phyloP scores from a whole-genome alignment of 495 filamentous ascomycete genomes.

The Penicillium daleae region DNA sequence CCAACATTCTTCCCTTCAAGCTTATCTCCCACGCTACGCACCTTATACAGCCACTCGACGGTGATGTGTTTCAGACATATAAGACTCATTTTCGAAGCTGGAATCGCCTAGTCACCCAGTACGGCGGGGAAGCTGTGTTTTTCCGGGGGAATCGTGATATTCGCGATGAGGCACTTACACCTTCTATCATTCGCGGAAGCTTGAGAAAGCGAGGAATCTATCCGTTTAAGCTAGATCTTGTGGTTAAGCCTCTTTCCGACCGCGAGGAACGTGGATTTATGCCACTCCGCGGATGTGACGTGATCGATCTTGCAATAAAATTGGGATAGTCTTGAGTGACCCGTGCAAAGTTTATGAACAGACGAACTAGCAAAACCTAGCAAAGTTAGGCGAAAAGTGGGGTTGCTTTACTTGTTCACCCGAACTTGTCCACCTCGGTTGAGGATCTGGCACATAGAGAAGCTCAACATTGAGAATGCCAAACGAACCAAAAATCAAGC shows the following conservation, averaged over 20 bases:
- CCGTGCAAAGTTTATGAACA: too few relatives aligned
- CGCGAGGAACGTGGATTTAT: background rate
- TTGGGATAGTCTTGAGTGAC: too few relatives aligned
- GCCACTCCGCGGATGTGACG: background rate
- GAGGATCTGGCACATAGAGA: too few relatives aligned
- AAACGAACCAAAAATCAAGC: too few relatives aligned
- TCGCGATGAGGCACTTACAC: conserved; percentile 1
- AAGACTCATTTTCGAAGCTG: conserved; percentile 4
- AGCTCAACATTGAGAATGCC: too few relatives aligned
- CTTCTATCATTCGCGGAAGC: background rate
- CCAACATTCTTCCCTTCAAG: background rate
- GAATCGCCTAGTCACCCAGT: background rate
- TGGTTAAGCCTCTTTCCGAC: conserved; percentile 2
- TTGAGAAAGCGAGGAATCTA: conserved; percentile 8
- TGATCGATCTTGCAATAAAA: too few relatives aligned
- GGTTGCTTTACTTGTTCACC: too few relatives aligned
- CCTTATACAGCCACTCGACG: conserved; percentile 5
- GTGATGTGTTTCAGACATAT: conserved; percentile 1
- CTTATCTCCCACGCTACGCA: conserved; percentile 4
- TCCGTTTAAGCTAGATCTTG: background rate
- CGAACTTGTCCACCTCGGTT: too few relatives aligned
- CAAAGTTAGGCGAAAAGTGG: too few relatives aligned
- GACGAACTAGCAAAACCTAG: too few relatives aligned
- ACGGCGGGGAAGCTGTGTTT: conserved; percentile 3
- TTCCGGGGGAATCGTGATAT: background rate